Evolutionary conservation across 768 basidiomycete genomes (phyloP), one percentile per base, ranked within the genome.

Genomic region (Psilocybe azurescens): DNA sequence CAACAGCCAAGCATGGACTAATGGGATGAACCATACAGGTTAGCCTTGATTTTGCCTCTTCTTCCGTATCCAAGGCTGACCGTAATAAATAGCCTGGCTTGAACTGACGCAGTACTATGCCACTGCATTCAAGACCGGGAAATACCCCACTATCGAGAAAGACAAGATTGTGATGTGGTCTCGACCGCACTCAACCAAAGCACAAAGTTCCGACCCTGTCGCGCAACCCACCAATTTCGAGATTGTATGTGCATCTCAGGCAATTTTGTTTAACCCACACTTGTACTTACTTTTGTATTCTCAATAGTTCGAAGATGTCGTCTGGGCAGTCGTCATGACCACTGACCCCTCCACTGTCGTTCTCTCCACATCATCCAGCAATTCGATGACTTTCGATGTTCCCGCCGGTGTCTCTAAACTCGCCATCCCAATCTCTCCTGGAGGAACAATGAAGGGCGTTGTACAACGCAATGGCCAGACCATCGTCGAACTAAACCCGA

Each of bases 141-240:
- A 68, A 3, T 87, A 81, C 67, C 89, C 91, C 10, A 28, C 73
- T 9, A 79, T 91, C 53, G 74, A 81, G 16, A 79, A 85, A 65
- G 90, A 93, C 70, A 75, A 83, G 60, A 78, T 92, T 58, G 75
- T 87, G 64, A 82, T 92, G 76, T 91, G 88, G 87, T 81, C 86
- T n/a, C 79, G 92, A 18, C 84, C 89, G 5, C 89, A 89, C 66
- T 80, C 89, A 11, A 78, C 79, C 24, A 66, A 75, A 13, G 89
- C 89, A 1, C 72, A 72, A n/a, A 79, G 87, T 13, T 70, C 80
- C 2, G 88, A 91, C 69, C 72, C 80, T 1, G 78, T 89, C 33
- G 81, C 81, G 7, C 80, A 70, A 33, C 91, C 90, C 1, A 74
- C 72, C 9, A 88, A 86, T 68, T 85, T 79, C 62, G 75, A 89